Evolutionary conservation across 2,329 filamentous ascomycete species (phyloP), one percentile per base, ranked within the genome.

Genomic region (Rutstroemia sp.): DNA sequence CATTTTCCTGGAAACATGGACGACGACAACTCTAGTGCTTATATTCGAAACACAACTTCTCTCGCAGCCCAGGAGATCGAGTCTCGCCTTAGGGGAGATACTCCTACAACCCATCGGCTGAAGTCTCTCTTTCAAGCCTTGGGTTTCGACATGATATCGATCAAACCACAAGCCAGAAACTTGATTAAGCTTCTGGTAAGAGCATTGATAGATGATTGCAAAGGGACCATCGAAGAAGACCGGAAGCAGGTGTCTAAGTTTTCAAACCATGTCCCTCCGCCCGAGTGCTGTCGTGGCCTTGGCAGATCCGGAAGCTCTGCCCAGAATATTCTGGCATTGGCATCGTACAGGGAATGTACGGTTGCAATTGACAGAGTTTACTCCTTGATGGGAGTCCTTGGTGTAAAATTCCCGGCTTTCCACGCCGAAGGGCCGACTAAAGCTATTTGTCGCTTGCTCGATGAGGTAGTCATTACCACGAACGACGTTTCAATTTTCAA

Each of bases 401-500:
- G 62, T 5, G 68, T 71, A 8, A 64, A 65, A 8, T 69, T 68
- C 55, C 63, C 65, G 8, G 65, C 66, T 6, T 71, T 70, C 45
- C 60, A 62, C 8, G 68, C 68, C 9, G 68, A 71, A 51, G 68
- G 65, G 12, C 61, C 66, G 14, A 60, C 60, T n/a, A 70, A 67
- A 56, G 68, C 68, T 1, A 59, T 71, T 8, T 63, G 64, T 19
- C 56, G 68, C 12, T 60, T 71, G 10, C 61, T 71, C 7, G 66
- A 70, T 34, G 64, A 69, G 48, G 63, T 69, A 9, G 54, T 70
- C 39, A 67, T 66, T 23, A 61, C 63, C 4, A 63, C 63, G 27
- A 68, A 68, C 52, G 69, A 71, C 42, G 61, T 71, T 19, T 70
- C 69, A 2, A 65, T 70, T 42, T 71, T 70, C 59, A 70, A 70